Percentiles rank a stretch among this genome's conserved stretches.
Conservation (phyloP, 2,329 filamentous ascomycete species). For the Trichoderma afroharzianum region DNA sequence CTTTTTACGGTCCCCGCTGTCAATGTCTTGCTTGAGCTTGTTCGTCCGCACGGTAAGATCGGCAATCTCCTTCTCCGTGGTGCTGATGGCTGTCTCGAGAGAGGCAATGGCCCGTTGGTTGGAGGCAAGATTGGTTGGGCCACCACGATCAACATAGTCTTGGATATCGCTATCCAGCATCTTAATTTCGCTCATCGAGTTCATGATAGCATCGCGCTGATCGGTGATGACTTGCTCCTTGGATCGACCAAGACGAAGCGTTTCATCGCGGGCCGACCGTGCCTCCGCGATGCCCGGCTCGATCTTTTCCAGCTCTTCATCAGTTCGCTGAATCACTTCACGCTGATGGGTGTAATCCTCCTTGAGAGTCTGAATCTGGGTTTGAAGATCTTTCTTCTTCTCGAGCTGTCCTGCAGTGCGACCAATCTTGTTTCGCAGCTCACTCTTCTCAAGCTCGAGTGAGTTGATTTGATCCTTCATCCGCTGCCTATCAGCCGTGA, state of each 20-base stretch:
- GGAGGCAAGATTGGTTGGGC: constrained; percentile 64
- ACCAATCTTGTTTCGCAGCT: constrained; percentile 69
- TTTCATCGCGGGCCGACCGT: constrained; percentile 72
- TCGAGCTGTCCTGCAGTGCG: constrained; percentile 71
- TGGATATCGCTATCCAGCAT: constrained; percentile 74
- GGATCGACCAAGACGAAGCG: constrained; percentile 64
- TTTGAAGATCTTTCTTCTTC: constrained; percentile 68
- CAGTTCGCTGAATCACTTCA: constrained; percentile 64
- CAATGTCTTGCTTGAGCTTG: constrained; percentile 70
- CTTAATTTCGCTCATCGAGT: constrained; percentile 73
- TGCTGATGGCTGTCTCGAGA: constrained; percentile 63
- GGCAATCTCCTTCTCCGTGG: constrained; percentile 64
- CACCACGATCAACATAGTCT: constrained; percentile 72
- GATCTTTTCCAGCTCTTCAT: constrained; percentile 70
- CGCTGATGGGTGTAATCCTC: constrained; percentile 65
- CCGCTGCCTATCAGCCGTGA: constrained; percentile 68
- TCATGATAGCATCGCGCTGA: constrained; percentile 66
- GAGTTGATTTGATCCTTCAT: constrained; percentile 63
- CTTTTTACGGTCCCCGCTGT: constrained; percentile 77
- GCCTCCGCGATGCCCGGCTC: constrained; percentile 73
- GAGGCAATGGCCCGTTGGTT: constrained; percentile 66
- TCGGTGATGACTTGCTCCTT: constrained; percentile 70
- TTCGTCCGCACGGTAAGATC: constrained; percentile 69
- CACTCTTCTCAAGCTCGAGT: constrained; percentile 74
- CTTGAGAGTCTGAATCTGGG: constrained; percentile 70